Conservation (phyloP, 2,329 filamentous ascomycete species). For the Pyrenophora tritici-repentis region DNA sequence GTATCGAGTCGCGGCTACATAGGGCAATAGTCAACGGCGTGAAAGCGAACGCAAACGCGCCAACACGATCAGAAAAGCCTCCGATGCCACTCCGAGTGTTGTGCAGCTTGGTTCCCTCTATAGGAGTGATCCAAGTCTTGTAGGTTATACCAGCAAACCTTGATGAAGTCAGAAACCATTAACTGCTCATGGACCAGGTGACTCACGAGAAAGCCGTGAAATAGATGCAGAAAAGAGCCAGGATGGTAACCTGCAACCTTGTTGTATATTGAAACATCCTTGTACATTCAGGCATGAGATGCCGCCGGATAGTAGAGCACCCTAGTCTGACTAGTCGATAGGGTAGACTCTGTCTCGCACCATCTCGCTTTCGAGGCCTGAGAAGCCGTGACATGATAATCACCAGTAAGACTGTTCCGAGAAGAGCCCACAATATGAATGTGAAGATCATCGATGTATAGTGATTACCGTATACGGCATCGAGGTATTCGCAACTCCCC, state of each 20-base stretch:
- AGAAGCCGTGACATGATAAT: slow-evolving; percentile 4
- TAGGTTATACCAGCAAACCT: slow-evolving; percentile 10
- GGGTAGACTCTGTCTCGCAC: slow-evolving; percentile 4
- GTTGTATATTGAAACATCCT: slow-evolving; percentile 7
- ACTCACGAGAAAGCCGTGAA: slow-evolving; percentile 6
- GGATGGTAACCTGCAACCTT: slow-evolving; percentile 5
- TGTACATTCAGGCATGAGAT: slow-evolving; percentile 5
- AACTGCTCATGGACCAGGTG: not conserved
- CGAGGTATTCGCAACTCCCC: slow-evolving; percentile 9
- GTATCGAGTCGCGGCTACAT: slow-evolving; percentile 10
- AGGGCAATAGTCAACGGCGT: slow-evolving; percentile 8
- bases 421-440: slow-evolving; percentile 8
- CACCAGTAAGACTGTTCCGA: slow-evolving; percentile 5
- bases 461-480: slow-evolving; percentile 7
- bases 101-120: slow-evolving; percentile 4
- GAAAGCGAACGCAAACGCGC: slow-evolving; percentile 9
- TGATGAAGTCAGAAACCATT: not conserved
- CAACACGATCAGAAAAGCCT: slow-evolving; percentile 9
- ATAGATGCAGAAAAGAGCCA: slow-evolving; percentile 8
- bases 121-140: slow-evolving; percentile 8
- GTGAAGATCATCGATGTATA: slow-evolving; percentile 11
- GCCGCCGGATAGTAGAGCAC: not conserved
- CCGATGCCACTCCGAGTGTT: slow-evolving; percentile 11
- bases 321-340: slow-evolving; percentile 5
- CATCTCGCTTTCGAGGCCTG: not conserved